Evolutionary conservation across 768 basidiomycete species (phyloP).

Genomic region (Plicaturopsis crispa): DNA sequence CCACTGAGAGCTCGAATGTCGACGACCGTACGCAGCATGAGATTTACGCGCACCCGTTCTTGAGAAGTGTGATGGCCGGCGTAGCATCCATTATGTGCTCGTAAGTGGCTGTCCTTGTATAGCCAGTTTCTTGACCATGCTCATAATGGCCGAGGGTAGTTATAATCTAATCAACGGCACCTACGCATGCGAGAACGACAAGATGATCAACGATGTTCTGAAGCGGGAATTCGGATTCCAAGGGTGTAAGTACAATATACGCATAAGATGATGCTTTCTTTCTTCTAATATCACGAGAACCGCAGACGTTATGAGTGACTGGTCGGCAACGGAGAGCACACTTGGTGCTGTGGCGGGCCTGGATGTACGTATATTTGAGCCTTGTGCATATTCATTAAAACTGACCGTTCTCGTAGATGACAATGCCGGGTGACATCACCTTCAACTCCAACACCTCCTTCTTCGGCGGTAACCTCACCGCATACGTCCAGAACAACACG

Average conservation of each 20-base stretch:
- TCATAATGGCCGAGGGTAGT: constrained; percentile 7
- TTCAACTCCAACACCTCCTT: constrained; percentile 45
- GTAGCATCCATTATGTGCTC: constrained; percentile 72
- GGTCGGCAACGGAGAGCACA: constrained; percentile 59
- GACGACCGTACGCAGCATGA: constrained; percentile 79
- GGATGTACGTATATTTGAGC: constrained; percentile 37
- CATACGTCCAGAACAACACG: constrained; percentile 62
- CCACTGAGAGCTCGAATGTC: constrained; percentile 52
- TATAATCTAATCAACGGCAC: constrained; percentile 57
- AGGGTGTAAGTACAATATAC: constrained; percentile 40
- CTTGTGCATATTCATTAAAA: not conserved
- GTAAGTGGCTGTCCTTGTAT: constrained; percentile 40
- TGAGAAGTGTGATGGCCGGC: constrained; percentile 67
- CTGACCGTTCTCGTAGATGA: constrained; percentile 38
- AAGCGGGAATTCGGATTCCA: constrained; percentile 74
- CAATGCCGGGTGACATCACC: constrained; percentile 59
- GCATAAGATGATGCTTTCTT: not conserved
- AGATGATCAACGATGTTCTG: constrained; percentile 63
- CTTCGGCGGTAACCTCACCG: constrained; percentile 63
- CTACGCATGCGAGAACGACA: constrained; percentile 71
- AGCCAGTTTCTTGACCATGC: not conserved
- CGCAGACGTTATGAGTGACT: constrained; percentile 65
- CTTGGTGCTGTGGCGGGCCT: constrained; percentile 52
- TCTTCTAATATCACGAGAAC: no score
- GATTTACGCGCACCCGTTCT: constrained; percentile 64